Base-by-base conservation (phyloP, 2,329 filamentous ascomycete species). In the Claviceps paspali region DNA sequence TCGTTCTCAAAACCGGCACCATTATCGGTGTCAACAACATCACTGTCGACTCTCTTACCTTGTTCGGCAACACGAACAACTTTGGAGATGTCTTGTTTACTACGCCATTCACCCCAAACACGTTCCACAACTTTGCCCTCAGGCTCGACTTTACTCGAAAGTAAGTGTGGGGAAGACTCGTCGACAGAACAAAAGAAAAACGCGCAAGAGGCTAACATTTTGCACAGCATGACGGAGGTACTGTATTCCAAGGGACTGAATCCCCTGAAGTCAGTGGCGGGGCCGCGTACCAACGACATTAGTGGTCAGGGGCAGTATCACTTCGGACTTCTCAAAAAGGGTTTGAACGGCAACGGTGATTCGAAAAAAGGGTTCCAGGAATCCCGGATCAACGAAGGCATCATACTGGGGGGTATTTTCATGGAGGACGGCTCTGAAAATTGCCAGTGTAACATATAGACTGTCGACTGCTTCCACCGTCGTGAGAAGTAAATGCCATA, bases 261-360 rank as follows among this genome's bases (percentile, higher is more conserved):
- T 9, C 3, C 15, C 6, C 9, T 34, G 15, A 27, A 18, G 9
- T n/a, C 22, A 18, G 23, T 34, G 3, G 2, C 32, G 7, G 10
- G 7, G 23, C 32, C 11, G 19, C 31, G 31, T 23, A 3, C 11
- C 3, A 34, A 34, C 17, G 23, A 33, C 17, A 33, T 33, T 11
- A 34, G 32, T 27, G 32, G 32, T 19, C 23, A 34, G 22, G 32
- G 32, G 8, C 32, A 34, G 22, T 34, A 27, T 19, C 32, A 34
- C 23, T 34, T 34, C 15, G 32, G 32, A n/a, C 22, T 34, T 27
- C 23, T 34, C 6, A 34, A 34, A n/a, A 34, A 26, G 10, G 23
- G 32, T 18, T 15, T 34, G 23, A 11, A 26, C 12, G 23, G 32
- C 17, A 34, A 34, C 19, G 33, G 33, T n/a, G 23, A 34, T 27